Evolutionary conservation across 1,284 basidiomycete genomes (phyloP), one percentile per base, ranked within the genome.

Genomic region (Tranzscheliella williamsii): DNA sequence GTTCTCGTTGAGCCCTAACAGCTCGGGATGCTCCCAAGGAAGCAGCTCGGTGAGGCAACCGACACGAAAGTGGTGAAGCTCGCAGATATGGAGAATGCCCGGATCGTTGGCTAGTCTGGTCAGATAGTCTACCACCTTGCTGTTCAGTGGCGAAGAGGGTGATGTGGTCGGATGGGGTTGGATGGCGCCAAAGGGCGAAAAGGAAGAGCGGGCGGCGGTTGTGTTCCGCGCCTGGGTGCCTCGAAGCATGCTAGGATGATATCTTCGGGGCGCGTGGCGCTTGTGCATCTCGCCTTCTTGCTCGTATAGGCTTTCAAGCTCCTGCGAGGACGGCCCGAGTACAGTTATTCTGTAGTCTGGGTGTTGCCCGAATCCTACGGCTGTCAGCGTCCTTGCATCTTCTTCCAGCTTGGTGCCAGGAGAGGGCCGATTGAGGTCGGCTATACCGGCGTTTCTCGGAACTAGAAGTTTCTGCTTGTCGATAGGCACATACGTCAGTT

Each of bases 1-100:
- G 31, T 75, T 75, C 38, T 72, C 69, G 38, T 75, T 75, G 15
- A 75, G 42, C 4, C 73, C 73, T 1, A 75, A 47, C 16, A 75
- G 40, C 2, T 65, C 44, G 1, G 72, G 71, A 38, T 70, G 46
- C 26, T 75, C 69, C 46, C 70, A 70, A 1, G 71, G 72, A 16
- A 75, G 38, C 24, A 75, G 49, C 51, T 75, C 72, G 5, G 71
- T 68, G 13, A 75, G 50, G 4, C 39, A 31, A 15, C 72, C 72
- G 4, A 73, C 45, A 11, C 43, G 43, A 21, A 70, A 70, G 2
- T 48, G 30, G 33, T 75, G 67, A 20, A 66, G 30, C n/a, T 39
- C 23, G 34, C 72, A 75, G 18, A 75, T 64, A 53, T 73, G 71
- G 22, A 72, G 33, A 31, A 75, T 64, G 29, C 61, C 71, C 2